These are phyloP conservation scores for Wolfiporia cocos DNA, from an alignment of 1,284 basidiomycete genomes.

Conservation along the genomic window DNA sequence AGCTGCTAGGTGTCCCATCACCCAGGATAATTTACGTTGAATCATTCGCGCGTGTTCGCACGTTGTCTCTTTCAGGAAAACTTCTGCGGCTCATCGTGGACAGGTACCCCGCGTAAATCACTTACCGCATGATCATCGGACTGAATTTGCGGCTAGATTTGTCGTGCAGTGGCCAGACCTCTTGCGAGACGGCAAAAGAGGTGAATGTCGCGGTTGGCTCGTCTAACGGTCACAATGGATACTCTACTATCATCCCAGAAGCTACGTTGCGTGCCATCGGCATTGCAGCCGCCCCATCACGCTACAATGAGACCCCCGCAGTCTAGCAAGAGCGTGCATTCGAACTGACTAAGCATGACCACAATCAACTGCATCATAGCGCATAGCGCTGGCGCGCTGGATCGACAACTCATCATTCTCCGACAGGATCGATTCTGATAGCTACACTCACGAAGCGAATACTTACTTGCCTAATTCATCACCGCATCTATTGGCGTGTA, in stretches of 20 bases:
- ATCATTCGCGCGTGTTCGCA: slow-evolving; percentile 86
- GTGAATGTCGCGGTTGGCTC: slow-evolving; percentile 57
- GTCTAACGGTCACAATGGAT: slow-evolving; percentile 49
- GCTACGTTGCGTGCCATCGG: too few species aligned
- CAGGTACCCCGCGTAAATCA: slow-evolving; percentile 39
- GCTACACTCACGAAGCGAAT: too few species aligned
- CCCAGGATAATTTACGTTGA: slow-evolving; percentile 88
- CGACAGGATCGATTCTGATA: too few species aligned
- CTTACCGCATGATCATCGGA: not conserved
- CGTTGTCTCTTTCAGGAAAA: slow-evolving; percentile 82
- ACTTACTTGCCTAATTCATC: too few species aligned
- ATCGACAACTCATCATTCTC: too few species aligned
- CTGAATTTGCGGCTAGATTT: slow-evolving; percentile 44
- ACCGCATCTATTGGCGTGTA: too few species aligned
- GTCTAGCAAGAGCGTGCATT: too few species aligned
- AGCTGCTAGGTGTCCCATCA: slow-evolving; percentile 74
- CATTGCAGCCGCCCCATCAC: too few species aligned
- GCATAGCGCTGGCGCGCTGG: too few species aligned
- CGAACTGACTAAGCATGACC: too few species aligned
- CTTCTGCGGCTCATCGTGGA: slow-evolving; percentile 81
- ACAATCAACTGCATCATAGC: not conserved
- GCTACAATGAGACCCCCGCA: too few species aligned
- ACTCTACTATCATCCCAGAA: too few species aligned
- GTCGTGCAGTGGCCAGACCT: slow-evolving; percentile 83
- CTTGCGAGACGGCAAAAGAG: slow-evolving; percentile 32